phyloP scores from a whole-genome alignment of 2,329 filamentous ascomycete species.

The Fonsecaea multimorphosa region DNA sequence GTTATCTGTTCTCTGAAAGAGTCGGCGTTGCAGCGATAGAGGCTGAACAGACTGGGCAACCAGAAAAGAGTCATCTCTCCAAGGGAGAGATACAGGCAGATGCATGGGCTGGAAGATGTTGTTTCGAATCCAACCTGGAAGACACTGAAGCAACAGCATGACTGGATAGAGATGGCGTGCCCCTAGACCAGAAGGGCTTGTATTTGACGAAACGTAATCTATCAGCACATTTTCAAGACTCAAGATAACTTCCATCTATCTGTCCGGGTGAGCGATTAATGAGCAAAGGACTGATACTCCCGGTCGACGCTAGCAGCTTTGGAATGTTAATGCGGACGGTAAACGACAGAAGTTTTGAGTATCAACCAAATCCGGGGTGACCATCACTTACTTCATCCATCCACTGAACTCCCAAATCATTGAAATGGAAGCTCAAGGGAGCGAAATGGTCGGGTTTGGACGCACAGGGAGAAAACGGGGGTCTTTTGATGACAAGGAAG shows the following conservation, averaged over 20 bases:
- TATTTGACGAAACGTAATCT: not conserved
- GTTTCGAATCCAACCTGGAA: not conserved
- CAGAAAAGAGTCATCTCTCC: not conserved
- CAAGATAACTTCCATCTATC: too few relatives aligned
- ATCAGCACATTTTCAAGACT: not conserved
- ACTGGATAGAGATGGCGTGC: not conserved
- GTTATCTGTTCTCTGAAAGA: not conserved
- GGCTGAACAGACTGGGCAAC: not conserved
- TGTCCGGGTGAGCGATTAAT: too few relatives aligned
- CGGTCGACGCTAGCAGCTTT: too few relatives aligned
- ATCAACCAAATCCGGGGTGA: too few relatives aligned
- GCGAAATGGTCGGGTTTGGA: too few relatives aligned
- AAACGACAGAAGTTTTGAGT: too few relatives aligned
- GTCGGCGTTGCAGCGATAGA: not conserved
- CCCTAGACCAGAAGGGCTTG: not conserved
- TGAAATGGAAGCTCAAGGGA: too few relatives aligned
- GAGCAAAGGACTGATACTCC: too few relatives aligned
- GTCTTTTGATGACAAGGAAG: not conserved
- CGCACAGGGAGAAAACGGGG: too few relatives aligned
- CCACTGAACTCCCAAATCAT: too few relatives aligned
- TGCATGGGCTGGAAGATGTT: not conserved
- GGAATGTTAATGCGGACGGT: too few relatives aligned
- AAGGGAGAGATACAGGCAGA: not conserved
- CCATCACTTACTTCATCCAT: too few relatives aligned
- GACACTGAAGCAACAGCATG: not conserved